Evolutionary conservation across 768 basidiomycete genomes (phyloP).

Genomic region (Macrocybe gigantea): DNA sequence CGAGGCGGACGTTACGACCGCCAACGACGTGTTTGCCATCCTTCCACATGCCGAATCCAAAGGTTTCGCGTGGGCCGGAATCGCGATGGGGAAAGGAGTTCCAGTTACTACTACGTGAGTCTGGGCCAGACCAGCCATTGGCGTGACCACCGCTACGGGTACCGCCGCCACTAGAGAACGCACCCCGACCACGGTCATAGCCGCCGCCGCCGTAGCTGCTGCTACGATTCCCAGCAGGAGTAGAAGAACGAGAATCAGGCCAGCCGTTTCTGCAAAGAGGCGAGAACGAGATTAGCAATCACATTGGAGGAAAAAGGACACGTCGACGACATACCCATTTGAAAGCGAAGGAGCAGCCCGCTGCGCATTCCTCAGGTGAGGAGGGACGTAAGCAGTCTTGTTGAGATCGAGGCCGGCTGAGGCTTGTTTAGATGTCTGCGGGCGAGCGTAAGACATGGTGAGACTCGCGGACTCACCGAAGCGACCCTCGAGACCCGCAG

Average conservation of each 20-base stretch:
- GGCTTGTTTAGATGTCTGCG: slow-evolving; percentile 4
- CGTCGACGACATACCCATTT: slow-evolving; percentile 43
- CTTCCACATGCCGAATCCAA: slow-evolving; percentile 77
- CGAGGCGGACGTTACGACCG: slow-evolving; percentile 76
- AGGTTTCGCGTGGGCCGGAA: slow-evolving; percentile 42
- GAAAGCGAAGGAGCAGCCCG: slow-evolving; percentile 68
- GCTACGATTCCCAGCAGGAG: slow-evolving; percentile 48
- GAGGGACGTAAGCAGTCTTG: slow-evolving; percentile 84
- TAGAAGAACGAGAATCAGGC: slow-evolving; percentile 64
- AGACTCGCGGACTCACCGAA: slow-evolving; percentile 47
- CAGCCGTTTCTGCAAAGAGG: slow-evolving; percentile 51
- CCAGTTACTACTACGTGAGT: slow-evolving; percentile 29
- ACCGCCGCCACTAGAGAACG: slow-evolving; percentile 25
- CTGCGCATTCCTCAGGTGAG: slow-evolving; percentile 82
- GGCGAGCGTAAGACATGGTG: slow-evolving; percentile 4
- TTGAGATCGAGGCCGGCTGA: slow-evolving; percentile 73
- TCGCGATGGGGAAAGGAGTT: slow-evolving; percentile 18
- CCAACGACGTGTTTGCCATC: slow-evolving; percentile 88
- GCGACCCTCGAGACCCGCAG: slow-evolving; percentile 64
- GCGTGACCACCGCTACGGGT: slow-evolving; percentile 39
- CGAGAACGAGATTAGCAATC: slow-evolving; percentile 1
- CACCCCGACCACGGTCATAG: slow-evolving; percentile 32
- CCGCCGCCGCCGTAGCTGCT: slow-evolving; percentile 39
- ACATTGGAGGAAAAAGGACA: slow-evolving; percentile 5
- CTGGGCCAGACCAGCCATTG: slow-evolving; percentile 36